Evolutionary conservation across 129 eudicot genomes (phyloP), one percentile per base, ranked within the genome.

Genomic region (Helianthus tuberosus): DNA sequence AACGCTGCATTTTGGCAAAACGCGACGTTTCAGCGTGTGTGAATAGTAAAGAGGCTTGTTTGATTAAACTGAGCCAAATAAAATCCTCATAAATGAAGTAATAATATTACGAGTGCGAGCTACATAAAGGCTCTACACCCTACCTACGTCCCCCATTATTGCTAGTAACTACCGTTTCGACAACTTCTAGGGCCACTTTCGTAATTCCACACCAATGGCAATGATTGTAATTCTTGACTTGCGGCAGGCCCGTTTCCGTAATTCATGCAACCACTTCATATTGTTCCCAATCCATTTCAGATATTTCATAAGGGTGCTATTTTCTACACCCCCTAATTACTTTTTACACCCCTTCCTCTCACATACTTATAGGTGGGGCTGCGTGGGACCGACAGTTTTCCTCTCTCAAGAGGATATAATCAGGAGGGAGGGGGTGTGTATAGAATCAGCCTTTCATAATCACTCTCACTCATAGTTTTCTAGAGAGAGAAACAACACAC

Each of bases 251-350:
- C 66, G 38, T 9, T 64, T 20, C 6, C 8, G 66, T 73, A 36
- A 80, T 35, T 74, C 8, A 12, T 25, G 27, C 16, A 53, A 20
- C 20, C 69, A 49, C 54, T 49, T 9, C 70, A 46, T 71, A 32
- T 44, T 43, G 65, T 72, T 65, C 67, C 15, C 55, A 11, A 5
- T 13, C 6, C 39, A 59, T 76, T 68, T 48, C 10, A 53, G 69
- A 75, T 75, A 75, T 75, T 66, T 75, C 80, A 44, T 54, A 65
- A 41, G n/a, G n/a, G n/a, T n/a, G n/a, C n/a, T n/a, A n/a, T n/a
- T n/a, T n/a, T n/a, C n/a, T n/a, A n/a, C n/a, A n/a, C n/a, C n/a
- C n/a, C n/a, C n/a, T n/a, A n/a, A n/a, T n/a, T n/a, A n/a, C n/a
- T n/a, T n/a, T n/a, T n/a, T n/a, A n/a, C n/a, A n/a, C n/a, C n/a